Conservation (phyloP, 1,284 basidiomycete species). For the Cutaneotrichosporon sp. region DNA sequence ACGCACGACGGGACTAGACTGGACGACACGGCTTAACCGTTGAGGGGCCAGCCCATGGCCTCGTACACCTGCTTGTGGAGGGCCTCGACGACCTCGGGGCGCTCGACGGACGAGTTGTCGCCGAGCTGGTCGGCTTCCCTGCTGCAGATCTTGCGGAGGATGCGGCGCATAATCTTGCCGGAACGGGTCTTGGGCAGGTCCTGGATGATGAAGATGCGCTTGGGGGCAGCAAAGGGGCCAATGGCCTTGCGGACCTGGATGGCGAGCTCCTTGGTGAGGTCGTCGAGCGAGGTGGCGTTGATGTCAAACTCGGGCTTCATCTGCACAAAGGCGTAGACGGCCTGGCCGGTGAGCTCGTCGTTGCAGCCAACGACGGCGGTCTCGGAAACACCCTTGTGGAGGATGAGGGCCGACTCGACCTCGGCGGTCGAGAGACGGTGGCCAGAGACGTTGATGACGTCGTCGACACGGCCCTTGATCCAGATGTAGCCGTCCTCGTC, state of each 20-base stretch:
- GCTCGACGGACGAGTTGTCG: constrained; percentile 84
- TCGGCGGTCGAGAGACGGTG: constrained; percentile 96
- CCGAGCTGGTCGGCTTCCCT: constrained; percentile 90
- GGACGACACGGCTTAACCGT: not conserved
- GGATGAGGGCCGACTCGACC: constrained; percentile 91
- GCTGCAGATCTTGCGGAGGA: constrained; percentile 90
- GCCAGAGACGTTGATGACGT: constrained; percentile 67
- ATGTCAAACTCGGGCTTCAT: constrained; percentile 70
- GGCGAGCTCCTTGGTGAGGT: constrained; percentile 77
- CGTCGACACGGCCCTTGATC: constrained; percentile 95
- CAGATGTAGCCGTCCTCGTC: constrained; percentile 96
- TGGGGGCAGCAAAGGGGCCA: constrained; percentile 90
- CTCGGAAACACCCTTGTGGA: constrained; percentile 92
- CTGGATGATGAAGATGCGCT: constrained; percentile 76
- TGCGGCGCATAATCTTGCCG: constrained; percentile 93
- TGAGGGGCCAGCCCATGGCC: constrained; percentile 5
- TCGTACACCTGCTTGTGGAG: constrained; percentile 9
- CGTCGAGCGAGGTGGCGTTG: constrained; percentile 62
- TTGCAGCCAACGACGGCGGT: constrained; percentile 86
- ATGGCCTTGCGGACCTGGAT: constrained; percentile 95
- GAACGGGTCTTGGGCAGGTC: constrained; percentile 95
- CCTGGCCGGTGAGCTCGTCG: constrained; percentile 72
- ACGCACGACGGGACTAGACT: not conserved
- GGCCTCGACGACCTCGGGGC: constrained; percentile 69
- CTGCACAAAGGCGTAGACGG: constrained; percentile 71